phyloP scores from a whole-genome alignment of 1,284 basidiomycete species.

The Puccinia triticina region DNA sequence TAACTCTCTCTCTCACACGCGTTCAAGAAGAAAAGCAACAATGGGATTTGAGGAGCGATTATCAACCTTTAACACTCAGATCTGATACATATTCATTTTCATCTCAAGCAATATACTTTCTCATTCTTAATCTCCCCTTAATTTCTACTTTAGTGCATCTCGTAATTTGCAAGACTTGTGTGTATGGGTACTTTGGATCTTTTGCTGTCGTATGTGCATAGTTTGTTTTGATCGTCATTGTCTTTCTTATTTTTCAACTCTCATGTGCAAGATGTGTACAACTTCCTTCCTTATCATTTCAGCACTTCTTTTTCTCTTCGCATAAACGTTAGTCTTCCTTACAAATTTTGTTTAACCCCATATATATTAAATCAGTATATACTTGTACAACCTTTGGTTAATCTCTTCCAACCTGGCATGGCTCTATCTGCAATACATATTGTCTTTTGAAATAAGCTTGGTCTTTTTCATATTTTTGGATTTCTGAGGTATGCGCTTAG shows the following conservation, averaged over 20 bases:
- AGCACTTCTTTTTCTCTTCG: background rate
- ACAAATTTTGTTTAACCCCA: background rate
- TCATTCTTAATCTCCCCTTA: background rate
- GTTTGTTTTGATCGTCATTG: background rate
- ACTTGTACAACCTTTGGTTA: no score
- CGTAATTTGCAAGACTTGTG: background rate
- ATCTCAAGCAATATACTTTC: background rate
- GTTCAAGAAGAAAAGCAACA: background rate
- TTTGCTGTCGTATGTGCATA: background rate
- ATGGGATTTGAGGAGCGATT: background rate
- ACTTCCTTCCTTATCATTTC: background rate
- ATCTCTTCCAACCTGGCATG: no score
- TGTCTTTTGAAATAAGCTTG: no score
- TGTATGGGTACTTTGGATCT: slow-evolving; percentile 11
- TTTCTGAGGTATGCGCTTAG: no score
- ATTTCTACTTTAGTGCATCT: background rate
- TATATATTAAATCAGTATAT: no score
- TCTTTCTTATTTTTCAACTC: background rate
- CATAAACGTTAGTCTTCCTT: background rate
- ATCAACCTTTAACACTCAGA: background rate
- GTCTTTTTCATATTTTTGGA: no score
- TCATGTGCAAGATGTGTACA: slow-evolving; percentile 2
- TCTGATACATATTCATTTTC: no score
- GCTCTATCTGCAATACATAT: no score
- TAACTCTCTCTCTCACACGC: background rate